phyloP scores from a whole-genome alignment of 257 asterid genomes.

The Salvia rosmarinus region DNA sequence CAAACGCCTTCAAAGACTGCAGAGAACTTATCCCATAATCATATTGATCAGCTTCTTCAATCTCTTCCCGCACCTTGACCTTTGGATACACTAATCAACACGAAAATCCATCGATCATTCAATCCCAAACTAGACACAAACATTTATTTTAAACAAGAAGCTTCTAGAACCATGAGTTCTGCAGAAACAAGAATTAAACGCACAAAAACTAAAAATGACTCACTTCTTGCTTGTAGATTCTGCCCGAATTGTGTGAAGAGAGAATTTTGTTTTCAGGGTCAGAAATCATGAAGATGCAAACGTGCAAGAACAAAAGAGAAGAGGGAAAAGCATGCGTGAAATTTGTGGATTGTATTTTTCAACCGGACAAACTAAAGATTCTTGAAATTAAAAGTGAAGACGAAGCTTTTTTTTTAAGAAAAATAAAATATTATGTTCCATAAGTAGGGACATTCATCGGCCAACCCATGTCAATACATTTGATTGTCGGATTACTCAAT shows the following conservation, averaged over 20 bases:
- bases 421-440: neutral
- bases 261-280: neutral
- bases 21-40: constrained; percentile 54
- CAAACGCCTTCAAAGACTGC: constrained; percentile 59
- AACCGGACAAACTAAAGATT: too few species aligned
- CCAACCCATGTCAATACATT: too few species aligned
- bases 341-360: too few species aligned
- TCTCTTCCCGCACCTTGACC: constrained; percentile 62
- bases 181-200: neutral
- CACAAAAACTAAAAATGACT: neutral
- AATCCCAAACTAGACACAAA: constrained; percentile 20
- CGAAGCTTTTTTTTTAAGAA: neutral
- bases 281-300: constrained; percentile 13
- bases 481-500: too few species aligned
- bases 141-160: constrained; percentile 29
- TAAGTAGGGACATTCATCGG: too few species aligned
- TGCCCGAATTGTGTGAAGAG: constrained; percentile 4
- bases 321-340: too few species aligned
- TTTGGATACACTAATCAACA: constrained; percentile 66
- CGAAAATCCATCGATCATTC: neutral
- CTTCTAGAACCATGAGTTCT: neutral
- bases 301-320: neutral
- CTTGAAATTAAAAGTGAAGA: constrained; percentile 17
- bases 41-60: constrained; percentile 56
- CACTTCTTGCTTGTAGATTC: constrained; percentile 15